Evolutionary conservation across 1,139 yeast genomes (phyloP).

Genomic region (Petasospora fabianii): DNA sequence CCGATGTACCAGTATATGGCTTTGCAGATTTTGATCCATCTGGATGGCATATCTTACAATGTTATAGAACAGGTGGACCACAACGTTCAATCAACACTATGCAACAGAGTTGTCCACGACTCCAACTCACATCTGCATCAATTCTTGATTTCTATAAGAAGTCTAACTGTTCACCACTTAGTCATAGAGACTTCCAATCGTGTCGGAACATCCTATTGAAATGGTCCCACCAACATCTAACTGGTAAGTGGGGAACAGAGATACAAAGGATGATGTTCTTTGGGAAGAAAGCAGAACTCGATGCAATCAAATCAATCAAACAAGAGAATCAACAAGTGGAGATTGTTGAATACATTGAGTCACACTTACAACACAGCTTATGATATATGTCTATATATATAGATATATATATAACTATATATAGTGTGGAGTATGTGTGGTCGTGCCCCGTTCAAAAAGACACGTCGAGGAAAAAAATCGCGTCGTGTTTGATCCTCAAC

Average conservation of each 20-base stretch:
- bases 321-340: constrained; percentile 1
- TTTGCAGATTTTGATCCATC: constrained; percentile 63
- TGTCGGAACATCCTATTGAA: constrained; percentile 33
- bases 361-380: constrained; percentile 2
- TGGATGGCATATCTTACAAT: constrained; percentile 58
- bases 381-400: not conserved
- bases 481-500: constrained; percentile 4
- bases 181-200: constrained; percentile 35
- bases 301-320: constrained; percentile 26
- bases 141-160: constrained; percentile 37
- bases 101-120: constrained; percentile 8
- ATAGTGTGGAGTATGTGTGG: not conserved
- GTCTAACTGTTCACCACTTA: constrained; percentile 35
- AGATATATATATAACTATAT: not conserved
- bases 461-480: constrained; percentile 9
- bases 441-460: constrained; percentile 7
- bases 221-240: constrained; percentile 23
- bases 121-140: constrained; percentile 30
- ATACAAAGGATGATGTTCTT: constrained; percentile 51
- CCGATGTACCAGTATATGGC: constrained; percentile 45
- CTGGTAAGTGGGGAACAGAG: constrained; percentile 35
- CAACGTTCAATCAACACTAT: not conserved
- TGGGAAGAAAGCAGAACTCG: constrained; percentile 58
- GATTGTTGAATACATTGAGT: constrained; percentile 8
- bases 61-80: constrained; percentile 32